These are phyloP conservation scores for Juncus inflexus DNA, from an alignment of 176 grass and related monocot genomes.

Conservation along the genomic window DNA sequence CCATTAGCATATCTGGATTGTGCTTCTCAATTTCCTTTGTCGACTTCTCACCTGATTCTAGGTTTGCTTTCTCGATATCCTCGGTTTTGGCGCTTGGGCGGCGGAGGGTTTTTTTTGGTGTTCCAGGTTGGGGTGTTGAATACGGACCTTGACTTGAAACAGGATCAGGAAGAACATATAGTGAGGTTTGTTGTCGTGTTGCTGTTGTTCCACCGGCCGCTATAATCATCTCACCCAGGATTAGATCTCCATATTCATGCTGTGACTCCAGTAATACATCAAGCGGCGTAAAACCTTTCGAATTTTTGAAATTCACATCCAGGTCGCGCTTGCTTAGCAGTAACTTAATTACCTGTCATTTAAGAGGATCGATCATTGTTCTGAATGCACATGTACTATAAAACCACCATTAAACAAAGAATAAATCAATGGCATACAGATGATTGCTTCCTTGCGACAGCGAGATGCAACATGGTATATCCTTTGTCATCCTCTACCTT, in stretches of 20 bases:
- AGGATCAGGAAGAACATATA: neutral
- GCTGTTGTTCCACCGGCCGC: neutral
- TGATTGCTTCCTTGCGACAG: slow-evolving; percentile 8
- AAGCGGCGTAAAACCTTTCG: slow-evolving; percentile 4
- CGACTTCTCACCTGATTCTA: neutral
- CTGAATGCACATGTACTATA: too few species aligned
- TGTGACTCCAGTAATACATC: slow-evolving; percentile 3
- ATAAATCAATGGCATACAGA: neutral
- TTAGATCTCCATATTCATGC: neutral
- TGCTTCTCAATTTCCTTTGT: neutral
- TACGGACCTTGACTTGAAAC: neutral
- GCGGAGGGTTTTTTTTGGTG: neutral
- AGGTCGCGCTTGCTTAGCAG: neutral
- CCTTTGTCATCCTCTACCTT: slow-evolving; percentile 6
- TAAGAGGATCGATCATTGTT: too few species aligned
- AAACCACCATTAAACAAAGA: neutral
- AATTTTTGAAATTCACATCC: slow-evolving; percentile 6
- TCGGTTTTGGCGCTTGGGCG: neutral
- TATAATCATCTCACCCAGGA: neutral
- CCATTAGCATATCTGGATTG: neutral
- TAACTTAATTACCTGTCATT: slow-evolving; percentile 2
- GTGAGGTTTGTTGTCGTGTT: neutral
- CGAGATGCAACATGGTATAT: slow-evolving; percentile 19
- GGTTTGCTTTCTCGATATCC: neutral
- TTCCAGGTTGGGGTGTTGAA: neutral